Evolutionary conservation across 1,139 yeast species (phyloP), one percentile per base, ranked within the genome.

Genomic region (Insectozyma bohioensis): DNA sequence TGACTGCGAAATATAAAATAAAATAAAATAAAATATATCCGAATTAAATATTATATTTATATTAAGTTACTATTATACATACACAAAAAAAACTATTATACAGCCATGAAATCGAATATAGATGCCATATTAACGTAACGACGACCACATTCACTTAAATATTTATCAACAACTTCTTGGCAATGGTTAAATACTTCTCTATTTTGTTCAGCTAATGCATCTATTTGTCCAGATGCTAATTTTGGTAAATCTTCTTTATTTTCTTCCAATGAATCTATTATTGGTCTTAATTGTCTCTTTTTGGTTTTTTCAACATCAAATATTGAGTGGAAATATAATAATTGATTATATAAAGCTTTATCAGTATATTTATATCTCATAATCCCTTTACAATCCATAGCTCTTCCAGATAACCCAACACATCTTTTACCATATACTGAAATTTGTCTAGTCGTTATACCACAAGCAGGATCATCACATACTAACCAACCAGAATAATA

Each of bases 401-500:
- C 79, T 30, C 64, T 69, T 6, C 86, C 86, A 44, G 72, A 72
- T 40, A 58, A 57, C 33, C 85, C 83, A 39, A 88, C 70, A 61
- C 98, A 92, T 46, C 94, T 72, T 47, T 79, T 80, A 40, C 97
- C 97, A 51, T 86, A 88, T 3, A 90, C 97, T 10, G 92, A 80
- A 15, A 92, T 73, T 52, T 90, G 95, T 42, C 97, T 72, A 0
- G 97, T 90, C 13, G 73, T 70, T 35, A 77, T 67, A 6, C 85
- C 88, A 65, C 99, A 94, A 1, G 94, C 76, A 2, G 78, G 57
- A 47, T 90, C 97, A 53, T 85, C 94, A 61, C 99, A 94, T 0
- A 61, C 64, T 25, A 88, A 63, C 90, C 95, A 81, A 4, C 92
- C 94, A 12, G 85, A 80, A 53, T 94, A 94, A 58, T 90, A 94